Base-by-base conservation (phyloP, 352 stramenopile species). In the Phytopythium kandeliae region DNA sequence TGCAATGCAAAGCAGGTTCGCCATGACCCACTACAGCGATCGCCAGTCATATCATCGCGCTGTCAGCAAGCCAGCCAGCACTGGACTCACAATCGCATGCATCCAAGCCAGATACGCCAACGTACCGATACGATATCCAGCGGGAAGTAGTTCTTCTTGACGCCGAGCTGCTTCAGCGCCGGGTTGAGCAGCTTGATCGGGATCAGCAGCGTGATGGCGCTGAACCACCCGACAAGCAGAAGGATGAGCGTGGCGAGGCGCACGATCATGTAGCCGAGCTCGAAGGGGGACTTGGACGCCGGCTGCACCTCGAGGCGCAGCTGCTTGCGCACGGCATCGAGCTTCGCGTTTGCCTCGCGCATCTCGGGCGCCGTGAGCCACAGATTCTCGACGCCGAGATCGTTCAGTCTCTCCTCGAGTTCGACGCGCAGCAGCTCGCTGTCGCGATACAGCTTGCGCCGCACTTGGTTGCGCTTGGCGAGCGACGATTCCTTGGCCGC, bases 221-320 rank as follows among this genome's bases (percentile, higher is more conserved):
- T 84, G 51, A 92, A 84, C 73, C 78, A 90, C 17, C 74, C 78
- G 48, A 93, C 68, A 21, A 93, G 79, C 42, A 91, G 47, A 48
- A 90, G 53, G 48, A 56, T 49, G 49, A 90, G 80, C 34, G 80
- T 89, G 25, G 69, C 69, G 50, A 89, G 71, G 25, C 83, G 78
- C 38, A 78, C 65, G 34, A 78, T 34, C 76, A 81, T 84, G 71
- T 86, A 89, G 24, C 68, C 42, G 34, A 69, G 69, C 47, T 89
- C 79, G 36, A 89, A 49, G 11, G 43, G 64, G 42, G 75, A 75
- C 26, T 62, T 48, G 41, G 58, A 70, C 24, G 54, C 47, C 13
- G 75, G 67, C 24, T 77, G 58, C 26, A 82, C 67, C 40, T 91
- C 82, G 24, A 93, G 67, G 11, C 67, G 69, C 31, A 93, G 63